A percentile compares a stretch with the other conserved stretches of the same genome.
These are phyloP conservation scores for Phlegmacium glaucopus DNA, from an alignment of 768 basidiomycete species.

Conservation along the genomic window DNA sequence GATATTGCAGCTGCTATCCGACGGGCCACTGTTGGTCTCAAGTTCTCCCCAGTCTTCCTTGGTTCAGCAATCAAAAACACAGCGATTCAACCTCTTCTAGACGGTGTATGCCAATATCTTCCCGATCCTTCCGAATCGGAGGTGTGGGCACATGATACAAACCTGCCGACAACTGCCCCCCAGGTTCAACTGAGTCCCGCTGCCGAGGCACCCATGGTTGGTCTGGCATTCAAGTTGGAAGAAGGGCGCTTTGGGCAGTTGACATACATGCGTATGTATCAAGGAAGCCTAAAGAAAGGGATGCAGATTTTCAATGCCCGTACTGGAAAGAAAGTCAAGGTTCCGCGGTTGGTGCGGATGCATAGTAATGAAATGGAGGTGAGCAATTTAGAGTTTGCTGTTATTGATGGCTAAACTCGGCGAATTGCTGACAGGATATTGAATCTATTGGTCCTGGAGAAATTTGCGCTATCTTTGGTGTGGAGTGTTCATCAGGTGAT, in stretches of 20 bases:
- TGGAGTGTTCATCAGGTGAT: constrained; percentile 97
- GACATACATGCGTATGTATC: constrained; percentile 98
- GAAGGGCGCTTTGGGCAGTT: constrained; percentile 96
- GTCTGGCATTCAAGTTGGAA: constrained; percentile 96
- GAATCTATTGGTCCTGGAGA: constrained; percentile 94
- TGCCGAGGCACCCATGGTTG: constrained; percentile 83
- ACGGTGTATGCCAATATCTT: constrained; percentile 94
- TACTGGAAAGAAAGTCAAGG: constrained; percentile 96
- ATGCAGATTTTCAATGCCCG: constrained; percentile 86
- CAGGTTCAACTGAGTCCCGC: constrained; percentile 79
- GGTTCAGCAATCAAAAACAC: constrained; percentile 99
- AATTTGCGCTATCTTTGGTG: constrained; percentile 99
- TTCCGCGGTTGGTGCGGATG: constrained; percentile 94
- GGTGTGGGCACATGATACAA: constrained; percentile 80
- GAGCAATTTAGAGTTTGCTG: constrained; percentile 14
- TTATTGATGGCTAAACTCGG: not conserved
- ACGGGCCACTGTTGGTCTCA: constrained; percentile 81
- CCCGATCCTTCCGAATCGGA: constrained; percentile 81
- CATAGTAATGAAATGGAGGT: constrained; percentile 99
- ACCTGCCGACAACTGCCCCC: constrained; percentile 59
- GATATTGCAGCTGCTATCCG: constrained; percentile 86
- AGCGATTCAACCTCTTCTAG: constrained; percentile 88
- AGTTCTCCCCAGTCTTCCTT: constrained; percentile 95
- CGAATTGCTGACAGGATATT: constrained; percentile 61
- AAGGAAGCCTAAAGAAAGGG: constrained; percentile 87